Conservation (phyloP, 2,329 filamentous ascomycete species). For the Sclerotinia glacialis region DNA sequence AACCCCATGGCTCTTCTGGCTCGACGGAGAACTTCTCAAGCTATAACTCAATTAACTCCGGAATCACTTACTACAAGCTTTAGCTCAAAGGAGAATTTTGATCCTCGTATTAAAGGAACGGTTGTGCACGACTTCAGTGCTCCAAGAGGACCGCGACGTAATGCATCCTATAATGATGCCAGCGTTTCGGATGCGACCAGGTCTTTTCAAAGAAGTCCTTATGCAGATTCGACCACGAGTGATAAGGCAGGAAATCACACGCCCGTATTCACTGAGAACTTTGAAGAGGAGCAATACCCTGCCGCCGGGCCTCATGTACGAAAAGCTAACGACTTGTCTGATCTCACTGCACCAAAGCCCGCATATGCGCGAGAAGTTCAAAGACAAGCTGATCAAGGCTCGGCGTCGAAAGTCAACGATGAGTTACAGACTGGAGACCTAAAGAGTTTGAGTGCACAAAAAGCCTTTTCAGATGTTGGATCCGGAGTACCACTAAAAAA, state of each 20-base stretch:
- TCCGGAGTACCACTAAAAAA: slow-evolving; percentile 33
- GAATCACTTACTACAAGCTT: slow-evolving; percentile 32
- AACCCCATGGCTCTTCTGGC: slow-evolving; percentile 43
- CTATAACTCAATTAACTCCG: slow-evolving; percentile 34
- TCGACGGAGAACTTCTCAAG: slow-evolving; percentile 38
- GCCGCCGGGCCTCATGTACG: slow-evolving; percentile 39
- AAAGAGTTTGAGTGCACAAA: slow-evolving; percentile 25
- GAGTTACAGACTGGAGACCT: slow-evolving; percentile 27
- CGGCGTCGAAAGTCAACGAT: slow-evolving; percentile 28
- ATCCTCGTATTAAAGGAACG: slow-evolving; percentile 63
- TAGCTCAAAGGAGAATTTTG: slow-evolving; percentile 47
- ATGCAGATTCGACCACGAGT: slow-evolving; percentile 13
- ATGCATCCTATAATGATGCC: slow-evolving; percentile 39
- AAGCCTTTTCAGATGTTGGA: slow-evolving; percentile 28
- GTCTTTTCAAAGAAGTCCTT: slow-evolving; percentile 31
- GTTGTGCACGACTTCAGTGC: slow-evolving; percentile 65
- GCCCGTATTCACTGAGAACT: slow-evolving; percentile 54
- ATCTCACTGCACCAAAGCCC: slow-evolving; percentile 36
- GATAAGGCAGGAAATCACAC: slow-evolving; percentile 46
- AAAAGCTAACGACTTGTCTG: slow-evolving; percentile 38
- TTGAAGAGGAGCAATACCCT: slow-evolving; percentile 48
- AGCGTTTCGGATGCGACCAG: slow-evolving; percentile 21
- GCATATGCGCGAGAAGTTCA: slow-evolving; percentile 35
- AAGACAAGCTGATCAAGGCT: slow-evolving; percentile 27
- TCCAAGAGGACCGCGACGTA: slow-evolving; percentile 48